Conservation (phyloP, 331 rosid genomes). For the Acacia concinna region DNA sequence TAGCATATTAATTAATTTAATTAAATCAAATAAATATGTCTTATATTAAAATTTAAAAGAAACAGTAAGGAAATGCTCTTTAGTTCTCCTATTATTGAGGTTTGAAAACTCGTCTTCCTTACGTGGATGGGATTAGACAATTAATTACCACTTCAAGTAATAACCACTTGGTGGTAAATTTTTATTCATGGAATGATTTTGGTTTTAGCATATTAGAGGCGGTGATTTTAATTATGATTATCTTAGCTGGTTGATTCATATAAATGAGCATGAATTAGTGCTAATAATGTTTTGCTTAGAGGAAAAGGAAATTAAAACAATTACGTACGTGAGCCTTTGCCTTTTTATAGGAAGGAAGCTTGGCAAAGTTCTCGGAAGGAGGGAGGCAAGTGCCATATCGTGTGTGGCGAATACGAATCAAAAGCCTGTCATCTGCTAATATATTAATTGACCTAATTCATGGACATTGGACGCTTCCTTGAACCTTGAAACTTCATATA, state of each 20-base stretch:
- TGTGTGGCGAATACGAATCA: conserved; percentile 38
- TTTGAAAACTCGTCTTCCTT: too few relatives aligned
- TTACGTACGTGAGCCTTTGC: background rate
- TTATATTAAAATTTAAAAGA: too few relatives aligned
- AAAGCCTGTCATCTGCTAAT: conserved; percentile 39
- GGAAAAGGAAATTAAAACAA: background rate
- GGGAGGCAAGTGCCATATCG: conserved; percentile 38
- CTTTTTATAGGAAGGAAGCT: background rate
- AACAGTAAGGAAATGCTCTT: too few relatives aligned
- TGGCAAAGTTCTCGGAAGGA: conserved; percentile 50
- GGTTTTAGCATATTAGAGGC: too few relatives aligned
- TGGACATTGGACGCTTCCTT: conserved; percentile 55
- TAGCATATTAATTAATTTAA: too few relatives aligned
- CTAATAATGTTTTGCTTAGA: background rate
- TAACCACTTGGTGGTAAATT: too few relatives aligned
- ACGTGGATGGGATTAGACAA: too few relatives aligned
- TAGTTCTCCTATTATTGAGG: too few relatives aligned
- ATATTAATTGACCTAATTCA: conserved; percentile 40
- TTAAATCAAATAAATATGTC: too few relatives aligned
- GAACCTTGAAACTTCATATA: conserved; percentile 20
- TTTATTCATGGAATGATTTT: too few relatives aligned
- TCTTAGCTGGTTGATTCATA: too few relatives aligned
- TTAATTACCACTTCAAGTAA: too few relatives aligned
- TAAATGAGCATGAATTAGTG: background rate
- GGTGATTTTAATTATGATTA: background rate